Base-by-base conservation (phyloP, 805 yeast genomes). In the Wickerhamomyces alni region DNA sequence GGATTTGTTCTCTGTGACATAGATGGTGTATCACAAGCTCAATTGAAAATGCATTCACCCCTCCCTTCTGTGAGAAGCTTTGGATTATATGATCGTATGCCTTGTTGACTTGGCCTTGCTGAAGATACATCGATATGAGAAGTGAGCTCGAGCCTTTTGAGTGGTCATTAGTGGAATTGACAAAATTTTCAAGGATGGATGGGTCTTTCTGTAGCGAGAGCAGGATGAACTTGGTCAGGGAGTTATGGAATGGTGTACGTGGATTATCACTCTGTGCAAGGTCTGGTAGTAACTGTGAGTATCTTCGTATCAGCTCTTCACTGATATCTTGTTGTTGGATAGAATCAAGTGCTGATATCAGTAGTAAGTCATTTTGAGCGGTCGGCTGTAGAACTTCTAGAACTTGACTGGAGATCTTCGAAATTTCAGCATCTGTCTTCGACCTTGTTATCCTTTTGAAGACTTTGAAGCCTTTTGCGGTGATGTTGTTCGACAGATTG, bases 11-110 rank as follows among this genome's bases (percentile, higher is more conserved):
- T 9, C 11, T 8, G 10, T 38, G 39, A 16, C 41, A 35, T 3
- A 39, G 33, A 16, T 47, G 47, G 3, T 37, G 36, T 9, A 53
- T 33, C 16, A 47, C 29, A 2, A 49, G 31, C 15, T 53, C 57
- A 8, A 50, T 13, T 2, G 47, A 35, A 8, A 30, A 15, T 1
- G 18, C 27, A 17, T 36, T 31, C 5, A 51, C 16, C 2, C 7
- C 2, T 35, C 31, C 18, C 15, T 18, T 33, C 0, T 30, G 9
- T 12, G 30, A 11, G 1, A 43, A 4, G 5, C 31, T 4, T 9
- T 25, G n/a, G 5, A 37, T 4, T 15, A 45, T 13, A 13, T 29
- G 39, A 1, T 37, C 29, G 24, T 30, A 39, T 10, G 54, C 52
- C 19, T 38, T 35, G 2, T 22, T 17, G 2, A 46, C 18, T 13